Evolutionary conservation across 208 protist species (phyloP), one percentile per base, ranked within the genome.

Genomic region (Histomonas meleagridis): DNA sequence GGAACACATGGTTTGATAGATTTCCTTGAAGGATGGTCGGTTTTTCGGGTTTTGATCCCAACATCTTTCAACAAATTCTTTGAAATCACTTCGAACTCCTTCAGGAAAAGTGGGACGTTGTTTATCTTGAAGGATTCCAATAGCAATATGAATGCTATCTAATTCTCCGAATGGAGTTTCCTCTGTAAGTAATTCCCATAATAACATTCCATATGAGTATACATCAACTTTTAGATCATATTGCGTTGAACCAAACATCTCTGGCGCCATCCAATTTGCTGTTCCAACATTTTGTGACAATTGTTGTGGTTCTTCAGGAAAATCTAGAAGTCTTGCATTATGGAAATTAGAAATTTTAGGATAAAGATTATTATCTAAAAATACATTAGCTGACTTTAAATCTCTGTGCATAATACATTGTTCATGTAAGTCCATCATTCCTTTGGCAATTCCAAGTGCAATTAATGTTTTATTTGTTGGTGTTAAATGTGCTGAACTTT

Each of bases 1-100:
- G 9, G 23, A 26, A 1, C 7, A 32, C 0, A 86, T 26, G 26
- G 46, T 26, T 26, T 43, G 46, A 0, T 69, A 35, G 35, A 91
- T 91, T 48, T 91, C 86, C 32, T 60, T 53, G 55, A 91, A 91
- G n/a, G 49, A 28, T 21, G 86, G 86, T 28, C 86, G 49, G 35
- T 49, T 46, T 28, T 91, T 46, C 2, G 86, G 86, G 46, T 91
- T 32, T 46, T 53, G 23, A 65, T 91, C 86, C 86, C 86, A 91
- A 53, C 86, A 91, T 60, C n/a, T 23, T 5, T 35, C 69, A 9
- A 91, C 69, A 2, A 91, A 65, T n/a, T 91, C 55, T 14, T 32
- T 9, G 14, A 91, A n/a, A 28, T 35, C 7, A 16, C n/a, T 1
- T 48, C 23, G 16, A 26, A 91, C 18, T 0, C 21, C 35, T 23